Base-by-base conservation (phyloP, 345 rosid genomes). In the Anacardium occidentale region DNA sequence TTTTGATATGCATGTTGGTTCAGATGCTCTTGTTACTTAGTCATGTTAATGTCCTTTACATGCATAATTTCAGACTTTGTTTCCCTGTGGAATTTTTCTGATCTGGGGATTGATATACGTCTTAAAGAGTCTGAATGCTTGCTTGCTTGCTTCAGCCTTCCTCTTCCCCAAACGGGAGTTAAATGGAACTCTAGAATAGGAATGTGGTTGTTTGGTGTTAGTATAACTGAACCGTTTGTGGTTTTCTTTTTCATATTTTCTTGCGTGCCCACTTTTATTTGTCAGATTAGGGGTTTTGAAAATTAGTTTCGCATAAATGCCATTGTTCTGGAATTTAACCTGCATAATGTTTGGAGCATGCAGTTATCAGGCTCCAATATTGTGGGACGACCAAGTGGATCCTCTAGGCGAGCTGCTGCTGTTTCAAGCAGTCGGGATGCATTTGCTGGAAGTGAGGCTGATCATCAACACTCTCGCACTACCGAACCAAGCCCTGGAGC, bases 381-480 rank as follows among this genome's bases (percentile, higher is more conserved):
- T 74, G 64, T 87, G 29, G 93, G 90, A 64, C 87, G 89, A 32
- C 64, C 97, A 32, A 84, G 88, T 69, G 96, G 94, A 72, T 84
- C 90, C 0, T 69, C 88, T 12, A 84, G 91, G 69, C 85, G 85
- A 74, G 81, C 83, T 47, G 86, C 83, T 42, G 87, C 78, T 71
- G 82, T 81, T 80, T 83, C 86, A 52, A 57, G 86, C 70, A 83
- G 93, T 64, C 92, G 88, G 9, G 90, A 88, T 71, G 86, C 87
- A 10, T 80, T 84, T 75, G 78, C 66, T 17, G 94, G 93, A 55
- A 83, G 85, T 47, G 92, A 88, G 40, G 17, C 77, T 22, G 98
- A 90, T 67, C 80, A 83, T 10, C 90, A 86, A 65, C 88, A 80
- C 4, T 50, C 80, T 59, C 88, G 88, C 59, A 73, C 83, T 0